Conservation (phyloP, 2,329 filamentous ascomycete genomes). For the Aureobasidium mangrovei region DNA sequence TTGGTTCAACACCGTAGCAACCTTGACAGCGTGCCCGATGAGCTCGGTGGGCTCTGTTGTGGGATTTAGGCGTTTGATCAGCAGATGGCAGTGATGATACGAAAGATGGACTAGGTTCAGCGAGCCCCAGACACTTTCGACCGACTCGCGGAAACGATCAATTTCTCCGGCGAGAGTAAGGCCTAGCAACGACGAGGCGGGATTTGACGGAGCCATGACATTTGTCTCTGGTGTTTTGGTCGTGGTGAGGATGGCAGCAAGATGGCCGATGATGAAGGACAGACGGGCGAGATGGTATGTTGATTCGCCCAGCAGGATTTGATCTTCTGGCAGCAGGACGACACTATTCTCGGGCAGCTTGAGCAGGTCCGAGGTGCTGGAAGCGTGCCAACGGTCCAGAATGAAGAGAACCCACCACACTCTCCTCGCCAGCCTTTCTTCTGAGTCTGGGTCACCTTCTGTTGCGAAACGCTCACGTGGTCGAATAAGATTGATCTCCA, state of each 20-base stretch:
- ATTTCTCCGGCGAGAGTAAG: slow-evolving; percentile 48
- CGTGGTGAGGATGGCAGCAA: slow-evolving; percentile 40
- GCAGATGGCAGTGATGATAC: slow-evolving; percentile 61
- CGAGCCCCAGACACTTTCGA: slow-evolving; percentile 45
- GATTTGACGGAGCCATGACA: slow-evolving; percentile 35
- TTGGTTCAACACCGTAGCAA: slow-evolving; percentile 49
- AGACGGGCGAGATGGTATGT: slow-evolving; percentile 58
- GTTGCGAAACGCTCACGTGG: slow-evolving; percentile 32
- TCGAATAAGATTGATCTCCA: slow-evolving; percentile 50
- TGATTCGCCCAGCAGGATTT: slow-evolving; percentile 51
- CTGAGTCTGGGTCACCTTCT: slow-evolving; percentile 48
- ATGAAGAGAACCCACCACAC: slow-evolving; percentile 66
- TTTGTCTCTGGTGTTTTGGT: slow-evolving; percentile 37
- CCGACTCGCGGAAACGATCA: slow-evolving; percentile 57
- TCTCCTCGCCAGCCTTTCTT: slow-evolving; percentile 53
- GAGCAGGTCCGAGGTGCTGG: slow-evolving; percentile 54
- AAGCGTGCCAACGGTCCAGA: slow-evolving; percentile 65
- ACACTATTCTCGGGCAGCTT: slow-evolving; percentile 56
- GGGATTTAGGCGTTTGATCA: slow-evolving; percentile 53
- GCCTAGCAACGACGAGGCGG: slow-evolving; percentile 37
- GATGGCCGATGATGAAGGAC: slow-evolving; percentile 50
- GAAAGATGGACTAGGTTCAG: slow-evolving; percentile 56
- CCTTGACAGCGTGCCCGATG: slow-evolving; percentile 51
- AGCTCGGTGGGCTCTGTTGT: slow-evolving; percentile 48
- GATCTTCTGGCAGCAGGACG: slow-evolving; percentile 52